These are phyloP conservation scores for Verticillium dahliae DNA, from an alignment of 2,329 filamentous ascomycete species.

Conservation along the genomic window DNA sequence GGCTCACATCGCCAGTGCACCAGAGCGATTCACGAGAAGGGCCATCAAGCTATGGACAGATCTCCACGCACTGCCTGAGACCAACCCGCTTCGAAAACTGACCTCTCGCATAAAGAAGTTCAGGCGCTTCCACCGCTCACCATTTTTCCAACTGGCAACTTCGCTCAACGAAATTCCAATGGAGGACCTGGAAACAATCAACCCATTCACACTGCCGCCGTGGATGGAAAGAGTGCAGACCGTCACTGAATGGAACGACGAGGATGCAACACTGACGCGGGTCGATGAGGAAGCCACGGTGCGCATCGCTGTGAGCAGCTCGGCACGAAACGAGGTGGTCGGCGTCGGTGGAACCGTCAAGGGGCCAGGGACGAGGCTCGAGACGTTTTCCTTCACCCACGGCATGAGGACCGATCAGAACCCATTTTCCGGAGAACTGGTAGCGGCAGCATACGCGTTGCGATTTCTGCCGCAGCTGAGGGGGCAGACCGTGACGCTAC, in stretches of 20 bases:
- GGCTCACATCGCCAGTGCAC: not conserved
- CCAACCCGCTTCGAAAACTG: slow-evolving; percentile 4
- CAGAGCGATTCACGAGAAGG: slow-evolving; percentile 11
- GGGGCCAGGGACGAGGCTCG: slow-evolving; percentile 2
- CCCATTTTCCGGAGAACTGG: slow-evolving; percentile 11
- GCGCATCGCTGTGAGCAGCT: slow-evolving; percentile 12
- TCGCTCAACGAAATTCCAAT: slow-evolving; percentile 13
- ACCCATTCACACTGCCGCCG: slow-evolving; percentile 7
- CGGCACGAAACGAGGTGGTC: slow-evolving; percentile 10
- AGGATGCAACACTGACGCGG: not conserved
- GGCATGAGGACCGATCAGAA: slow-evolving; percentile 13
- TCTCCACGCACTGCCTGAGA: slow-evolving; percentile 4
- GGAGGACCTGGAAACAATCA: slow-evolving; percentile 8
- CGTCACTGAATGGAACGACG: slow-evolving; percentile 1
- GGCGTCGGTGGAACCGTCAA: slow-evolving; percentile 9
- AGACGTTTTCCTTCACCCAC: slow-evolving; percentile 13
- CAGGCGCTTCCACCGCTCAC: not conserved
- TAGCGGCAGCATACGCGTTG: slow-evolving; percentile 10
- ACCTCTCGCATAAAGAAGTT: not conserved
- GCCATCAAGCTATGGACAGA: slow-evolving; percentile 5
- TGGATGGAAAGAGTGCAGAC: slow-evolving; percentile 6
- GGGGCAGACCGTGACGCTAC: slow-evolving; percentile 6
- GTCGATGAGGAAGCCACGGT: not conserved
- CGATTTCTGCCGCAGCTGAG: slow-evolving; percentile 4
- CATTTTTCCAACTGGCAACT: not conserved